Evolutionary conservation across 2,329 filamentous ascomycete genomes (phyloP), one percentile per base, ranked within the genome.

Genomic region (Fusarium sp.): DNA sequence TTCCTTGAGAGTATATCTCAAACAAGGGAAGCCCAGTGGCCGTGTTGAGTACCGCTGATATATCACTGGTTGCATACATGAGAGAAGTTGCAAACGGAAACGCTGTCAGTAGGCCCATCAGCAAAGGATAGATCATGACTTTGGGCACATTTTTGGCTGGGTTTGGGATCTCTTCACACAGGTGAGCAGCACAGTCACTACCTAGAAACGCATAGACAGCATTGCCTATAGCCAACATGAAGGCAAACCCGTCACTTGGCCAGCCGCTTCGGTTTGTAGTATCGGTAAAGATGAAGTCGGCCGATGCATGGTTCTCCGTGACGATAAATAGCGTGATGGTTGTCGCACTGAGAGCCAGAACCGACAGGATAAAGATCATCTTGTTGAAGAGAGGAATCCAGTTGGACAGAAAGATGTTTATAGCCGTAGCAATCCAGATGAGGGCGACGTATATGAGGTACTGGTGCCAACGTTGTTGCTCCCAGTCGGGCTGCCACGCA

Each of bases 401-500:
- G n/a, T 25, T 48, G 1, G 65, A 53, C 8, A 82, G 78, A 56
- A 90, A 86, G 3, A 85, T 84, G 61, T 91, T 91, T 72, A 89
- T 78, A 35, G 84, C 53, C 56, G 89, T 86, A 11, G 85, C 85
- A 8, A 82, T 74, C 41, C 85, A 62, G 9, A 84, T 88, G 65
- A 85, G 86, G 5, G 76, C 85, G 34, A 88, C 81, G 72, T 90
- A 91, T 49, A 91, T 87, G 10, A 90, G 74, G 72, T 91, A 91
- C 58, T 89, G 85, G 64, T 91, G 88, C 85, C 87, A 91, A 12
- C 82, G 70, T 62, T 88, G 72, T 3, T 83, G 62, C 7, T 79
- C 76, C 70, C 87, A 91, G 39, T 74, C 77, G 1, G 83, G 78
- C 64, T 88, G 9, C 65, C 64, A 68, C 1, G 62, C 58, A 2